A percentile compares a stretch with the other conserved stretches of the same genome.
Evolutionary conservation across 2,329 filamentous ascomycete species (phyloP).

Genomic region (Pleomassaria siparia): DNA sequence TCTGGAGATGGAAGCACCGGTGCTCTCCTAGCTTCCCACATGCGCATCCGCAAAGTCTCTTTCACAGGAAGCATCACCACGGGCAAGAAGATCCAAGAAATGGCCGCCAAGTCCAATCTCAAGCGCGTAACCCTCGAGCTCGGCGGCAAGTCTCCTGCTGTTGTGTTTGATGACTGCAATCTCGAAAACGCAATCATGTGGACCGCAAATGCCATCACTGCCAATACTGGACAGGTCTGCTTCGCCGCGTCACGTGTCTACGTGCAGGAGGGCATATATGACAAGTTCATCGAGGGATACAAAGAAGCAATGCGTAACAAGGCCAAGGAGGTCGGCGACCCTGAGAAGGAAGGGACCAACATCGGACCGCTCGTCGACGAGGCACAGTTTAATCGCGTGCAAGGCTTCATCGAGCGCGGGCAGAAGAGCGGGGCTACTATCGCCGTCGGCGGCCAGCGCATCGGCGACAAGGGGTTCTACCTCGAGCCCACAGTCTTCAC

Average conservation of each 20-base stretch:
- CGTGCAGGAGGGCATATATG: constrained; percentile 43
- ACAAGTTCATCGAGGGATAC: constrained; percentile 40
- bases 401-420: constrained; percentile 38
- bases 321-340: constrained; percentile 33
- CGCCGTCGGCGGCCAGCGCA: constrained; percentile 35
- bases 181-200: constrained; percentile 45
- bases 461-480: constrained; percentile 35
- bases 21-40: constrained; percentile 41
- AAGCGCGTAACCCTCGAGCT: constrained; percentile 49
- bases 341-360: constrained; percentile 28
- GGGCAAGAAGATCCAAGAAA: constrained; percentile 44
- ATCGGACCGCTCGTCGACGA: constrained; percentile 40
- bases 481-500: constrained; percentile 41
- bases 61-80: constrained; percentile 46
- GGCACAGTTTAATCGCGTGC: constrained; percentile 38
- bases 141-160: constrained; percentile 48
- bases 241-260: constrained; percentile 42
- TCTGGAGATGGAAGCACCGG: constrained; percentile 42
- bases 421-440: constrained; percentile 34
- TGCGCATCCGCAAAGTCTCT: constrained; percentile 43
- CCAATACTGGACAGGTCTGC: constrained; percentile 44
- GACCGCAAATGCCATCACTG: constrained; percentile 39
- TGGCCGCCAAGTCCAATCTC: constrained; percentile 45
- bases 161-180: constrained; percentile 49
- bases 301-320: constrained; percentile 37